Evolutionary conservation across 208 protist genomes (phyloP).

Genomic region (Phytomonas francai): DNA sequence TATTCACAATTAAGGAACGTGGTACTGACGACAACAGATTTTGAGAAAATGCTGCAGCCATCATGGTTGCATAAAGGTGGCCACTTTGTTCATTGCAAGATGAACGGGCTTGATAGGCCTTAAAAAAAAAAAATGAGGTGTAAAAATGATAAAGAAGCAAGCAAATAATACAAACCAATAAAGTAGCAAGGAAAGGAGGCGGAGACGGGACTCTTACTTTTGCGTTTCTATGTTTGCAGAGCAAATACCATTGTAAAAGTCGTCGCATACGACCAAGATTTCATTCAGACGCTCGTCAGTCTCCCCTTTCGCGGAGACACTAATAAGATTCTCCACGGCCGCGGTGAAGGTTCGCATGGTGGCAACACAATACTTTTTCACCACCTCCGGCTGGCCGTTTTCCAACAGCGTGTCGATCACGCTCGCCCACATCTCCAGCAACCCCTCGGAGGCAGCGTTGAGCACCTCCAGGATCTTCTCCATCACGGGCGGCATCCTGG

Average conservation of each 20-base stretch:
- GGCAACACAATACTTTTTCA: slow-evolving; percentile 57
- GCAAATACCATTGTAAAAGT: slow-evolving; percentile 13
- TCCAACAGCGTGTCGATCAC: slow-evolving; percentile 49
- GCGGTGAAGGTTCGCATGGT: slow-evolving; percentile 54
- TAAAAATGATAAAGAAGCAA: background rate
- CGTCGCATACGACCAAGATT: slow-evolving; percentile 80
- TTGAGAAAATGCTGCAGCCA: background rate
- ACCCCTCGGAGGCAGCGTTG: slow-evolving; percentile 47
- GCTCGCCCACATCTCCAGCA: slow-evolving; percentile 60
- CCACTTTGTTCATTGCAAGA: background rate
- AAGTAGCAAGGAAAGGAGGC: background rate
- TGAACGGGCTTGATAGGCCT: background rate
- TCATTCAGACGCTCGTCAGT: slow-evolving; percentile 75
- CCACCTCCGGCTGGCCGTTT: slow-evolving; percentile 34
- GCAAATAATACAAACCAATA: slow-evolving; percentile 4
- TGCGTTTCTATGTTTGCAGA: background rate
- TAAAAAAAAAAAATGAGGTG: background rate
- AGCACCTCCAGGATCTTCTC: slow-evolving; percentile 62
- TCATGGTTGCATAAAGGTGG: background rate
- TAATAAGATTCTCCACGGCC: slow-evolving; percentile 66
- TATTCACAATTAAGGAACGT: background rate
- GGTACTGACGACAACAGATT: background rate
- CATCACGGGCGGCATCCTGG: slow-evolving; percentile 62
- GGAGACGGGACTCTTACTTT: background rate
- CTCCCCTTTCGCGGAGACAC: slow-evolving; percentile 64